Evolutionary conservation across 1,284 basidiomycete genomes (phyloP).

Genomic region (Ustilago bromivora): DNA sequence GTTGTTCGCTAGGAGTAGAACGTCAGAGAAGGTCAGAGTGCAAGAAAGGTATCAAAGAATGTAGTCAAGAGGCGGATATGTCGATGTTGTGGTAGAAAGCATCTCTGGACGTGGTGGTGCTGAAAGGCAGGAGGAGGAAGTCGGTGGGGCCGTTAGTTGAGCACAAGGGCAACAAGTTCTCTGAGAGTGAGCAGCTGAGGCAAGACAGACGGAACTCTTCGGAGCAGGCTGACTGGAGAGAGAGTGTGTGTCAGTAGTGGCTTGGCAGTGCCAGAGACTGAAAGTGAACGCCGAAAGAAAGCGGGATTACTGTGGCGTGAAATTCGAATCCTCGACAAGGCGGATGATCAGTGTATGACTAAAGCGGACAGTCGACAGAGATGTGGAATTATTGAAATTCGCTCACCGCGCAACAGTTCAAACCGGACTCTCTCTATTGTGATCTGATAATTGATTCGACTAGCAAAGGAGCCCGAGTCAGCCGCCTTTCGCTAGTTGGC

Average conservation of each 20-base stretch:
- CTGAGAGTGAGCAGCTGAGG: neutral
- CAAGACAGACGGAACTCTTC: neutral
- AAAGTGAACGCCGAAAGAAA: neutral
- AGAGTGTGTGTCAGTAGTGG: neutral
- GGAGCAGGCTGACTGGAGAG: neutral
- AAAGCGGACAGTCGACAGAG: neutral
- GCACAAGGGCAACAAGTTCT: neutral
- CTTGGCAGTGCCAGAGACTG: neutral
- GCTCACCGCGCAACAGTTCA: neutral
- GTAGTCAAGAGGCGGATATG: neutral
- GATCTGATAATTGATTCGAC: conserved; percentile 21
- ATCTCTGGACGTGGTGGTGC: neutral
- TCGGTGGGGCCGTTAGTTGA: conserved; percentile 1
- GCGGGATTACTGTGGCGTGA: conserved; percentile 3
- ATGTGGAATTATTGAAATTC: neutral
- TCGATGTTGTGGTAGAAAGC: neutral
- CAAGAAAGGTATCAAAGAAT: neutral
- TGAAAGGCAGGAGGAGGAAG: neutral
- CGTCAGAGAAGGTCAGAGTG: neutral
- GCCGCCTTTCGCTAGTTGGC: neutral
- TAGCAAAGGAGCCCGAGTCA: neutral
- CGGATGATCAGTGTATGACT: conserved; percentile 3
- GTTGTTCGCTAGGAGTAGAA: neutral
- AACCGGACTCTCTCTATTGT: neutral
- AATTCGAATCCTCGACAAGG: conserved; percentile 3